Percentiles rank a stretch among this genome's conserved stretches.
Evolutionary conservation across 345 rosid genomes (phyloP).

Genomic region (Pugionium cornutum): DNA sequence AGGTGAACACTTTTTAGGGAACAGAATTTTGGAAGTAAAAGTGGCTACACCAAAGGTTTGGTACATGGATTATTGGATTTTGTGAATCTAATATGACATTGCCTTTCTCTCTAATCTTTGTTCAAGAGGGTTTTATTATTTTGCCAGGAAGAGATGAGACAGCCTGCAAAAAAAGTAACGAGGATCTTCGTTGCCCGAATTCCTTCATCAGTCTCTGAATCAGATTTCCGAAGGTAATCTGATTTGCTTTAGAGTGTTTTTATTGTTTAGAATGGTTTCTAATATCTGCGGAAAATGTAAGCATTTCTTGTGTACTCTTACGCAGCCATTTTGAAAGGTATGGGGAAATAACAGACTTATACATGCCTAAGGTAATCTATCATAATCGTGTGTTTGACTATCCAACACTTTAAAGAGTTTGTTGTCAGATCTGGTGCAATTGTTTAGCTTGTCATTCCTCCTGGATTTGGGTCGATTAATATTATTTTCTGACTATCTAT

Average conservation of each 20-base stretch:
- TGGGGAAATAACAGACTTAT: constrained; percentile 88
- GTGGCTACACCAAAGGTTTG: constrained; percentile 93
- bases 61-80: background rate
- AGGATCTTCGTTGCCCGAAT: constrained; percentile 97
- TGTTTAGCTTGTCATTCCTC: background rate
- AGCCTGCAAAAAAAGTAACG: constrained; percentile 74
- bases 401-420: constrained; percentile 9
- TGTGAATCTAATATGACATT: background rate
- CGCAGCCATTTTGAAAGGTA: constrained; percentile 93
- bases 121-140: constrained; percentile 22
- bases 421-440: background rate
- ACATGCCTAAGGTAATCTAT: constrained; percentile 85
- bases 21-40: constrained; percentile 87
- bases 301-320: constrained; percentile 23
- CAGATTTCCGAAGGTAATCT: constrained; percentile 79
- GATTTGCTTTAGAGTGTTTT: background rate
- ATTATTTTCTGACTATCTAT: constrained; percentile 16
- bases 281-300: constrained; percentile 15
- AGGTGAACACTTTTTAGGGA: constrained; percentile 81
- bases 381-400: background rate
- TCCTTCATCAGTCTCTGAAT: constrained; percentile 78
- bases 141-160: constrained; percentile 95
- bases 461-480: constrained; percentile 14
- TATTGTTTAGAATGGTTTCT: background rate
- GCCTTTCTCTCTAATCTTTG: background rate